Base-by-base conservation (phyloP, 208 protist species). In the Leishmania arabica region DNA sequence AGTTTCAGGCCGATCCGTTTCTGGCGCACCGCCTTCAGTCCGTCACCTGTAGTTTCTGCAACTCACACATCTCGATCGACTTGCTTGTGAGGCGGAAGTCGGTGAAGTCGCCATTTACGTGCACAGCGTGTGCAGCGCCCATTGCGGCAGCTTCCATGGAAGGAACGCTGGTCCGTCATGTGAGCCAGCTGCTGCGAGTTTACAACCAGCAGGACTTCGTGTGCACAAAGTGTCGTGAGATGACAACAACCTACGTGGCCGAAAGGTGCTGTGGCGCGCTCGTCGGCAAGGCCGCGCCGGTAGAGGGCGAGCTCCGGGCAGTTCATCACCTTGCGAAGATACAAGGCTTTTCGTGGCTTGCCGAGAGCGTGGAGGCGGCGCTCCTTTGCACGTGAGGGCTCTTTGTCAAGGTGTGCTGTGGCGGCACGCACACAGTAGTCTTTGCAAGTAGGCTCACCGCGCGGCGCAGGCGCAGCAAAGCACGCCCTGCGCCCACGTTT, bases 151-250 rank as follows among this genome's bases (percentile, higher is more conserved):
- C 83, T 13, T 83, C 93, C 2, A 45, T 98, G 60, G 93, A 98
- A 75, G 89, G 91, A 27, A 84, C 89, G n/a, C 84, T 98, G 4
- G 92, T 98, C 65, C 93, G 95, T 6, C 82, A 88, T 34, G 92
- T 98, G 7, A 95, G 91, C 62, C 81, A 87, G 58, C 79, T 95
- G 53, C 83, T 96, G 40, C 75, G 80, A 60, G 80, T 80, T 31
- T 88, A 90, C 77, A 81, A 79, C 24, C 90, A 98, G 77, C 92
- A 96, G 82, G 95, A 98, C 84, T 98, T 96, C 86, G 86, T 91
- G 40, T 98, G 95, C 82, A 88, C 84, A 66, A 95, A 95, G 84
- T 98, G 95, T 77, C 71, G 83, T 15, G 91, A 98, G 81, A 91
- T 97, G 85, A 78, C 88, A 1, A 84, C 87, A 11, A 89, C 86